Evolutionary conservation across 176 grass and related monocot genomes (phyloP), one percentile per base, ranked within the genome.

Genomic region (Puccinellia tenuiflora): DNA sequence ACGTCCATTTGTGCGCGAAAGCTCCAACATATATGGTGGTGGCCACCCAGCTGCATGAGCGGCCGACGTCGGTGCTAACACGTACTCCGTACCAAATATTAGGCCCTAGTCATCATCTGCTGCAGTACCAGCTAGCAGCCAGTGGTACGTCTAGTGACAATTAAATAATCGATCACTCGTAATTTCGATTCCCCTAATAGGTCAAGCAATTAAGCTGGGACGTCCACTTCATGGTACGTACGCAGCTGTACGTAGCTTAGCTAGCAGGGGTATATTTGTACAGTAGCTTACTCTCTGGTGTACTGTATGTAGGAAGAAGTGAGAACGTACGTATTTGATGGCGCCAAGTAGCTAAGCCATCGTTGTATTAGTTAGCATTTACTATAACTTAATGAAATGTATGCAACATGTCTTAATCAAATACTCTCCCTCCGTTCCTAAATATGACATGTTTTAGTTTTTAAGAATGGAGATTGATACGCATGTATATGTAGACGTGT

Each of bases 1-100:
- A 60, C 40, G 80, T 88, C 86, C 53, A 77, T 68, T 78, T 74
- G 10, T 20, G 1, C 25, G 16, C 10, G 78, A 76, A 82, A 82
- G 71, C 79, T 76, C 60, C 71, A 56, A 47, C 78, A 26, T 54
- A 34, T 34, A 34, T 9, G 39, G 35, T 14, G 42, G 10, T 40
- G 83, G 47, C 83, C 61, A 56, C 73, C 59, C 48, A 35, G 31
- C 20, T 54, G n/a, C 47, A 43, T 12, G 40, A 8, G 47, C 71
- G 46, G 28, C 45, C 13, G 55, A 46, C 43, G 43, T 25, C 20
- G 46, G 16, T 20, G 5, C 18, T 21, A 2, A 74, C 25, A 34
- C n/a, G n/a, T n/a, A n/a, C n/a, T n/a, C n/a, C n/a, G n/a, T n/a
- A n/a, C 51, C 28, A 18, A 26, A 75, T 54, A 4, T 14, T 14